phyloP scores from a whole-genome alignment of 805 yeast species.

The Yamadazyma endophytica region DNA sequence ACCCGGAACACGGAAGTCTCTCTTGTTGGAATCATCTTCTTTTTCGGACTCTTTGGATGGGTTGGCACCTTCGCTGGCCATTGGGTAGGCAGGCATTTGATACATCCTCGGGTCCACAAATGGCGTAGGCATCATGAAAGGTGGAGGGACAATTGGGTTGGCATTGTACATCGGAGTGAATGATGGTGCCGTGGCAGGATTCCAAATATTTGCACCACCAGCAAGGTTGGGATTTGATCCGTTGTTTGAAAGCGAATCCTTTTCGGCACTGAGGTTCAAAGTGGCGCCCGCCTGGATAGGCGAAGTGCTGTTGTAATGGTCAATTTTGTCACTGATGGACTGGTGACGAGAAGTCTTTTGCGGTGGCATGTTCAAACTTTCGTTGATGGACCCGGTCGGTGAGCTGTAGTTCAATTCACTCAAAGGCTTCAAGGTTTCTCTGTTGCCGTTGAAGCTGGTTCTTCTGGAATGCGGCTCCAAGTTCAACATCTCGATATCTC shows the following conservation, averaged over 20 bases:
- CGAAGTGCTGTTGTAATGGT: conserved; percentile 46
- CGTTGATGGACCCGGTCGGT: conserved; percentile 41
- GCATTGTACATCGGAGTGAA: conserved; percentile 43
- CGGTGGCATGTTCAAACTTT: conserved; percentile 36
- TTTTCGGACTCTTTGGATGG: neutral
- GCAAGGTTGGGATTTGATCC: conserved; percentile 5
- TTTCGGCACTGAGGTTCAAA: conserved; percentile 26
- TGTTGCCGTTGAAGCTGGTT: conserved; percentile 43
- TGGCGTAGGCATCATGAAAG: conserved; percentile 36
- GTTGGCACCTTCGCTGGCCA: conserved; percentile 16
- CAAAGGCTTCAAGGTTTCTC: conserved; percentile 3
- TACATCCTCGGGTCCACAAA: conserved; percentile 36
- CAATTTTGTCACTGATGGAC: conserved; percentile 60
- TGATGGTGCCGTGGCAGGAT: conserved; percentile 59
- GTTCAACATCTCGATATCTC: conserved; percentile 53
- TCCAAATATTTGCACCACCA: conserved; percentile 48
- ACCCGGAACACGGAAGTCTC: conserved; percentile 9
- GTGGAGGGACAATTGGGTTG: conserved; percentile 28
- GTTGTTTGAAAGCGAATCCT: conserved; percentile 13
- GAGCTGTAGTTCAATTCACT: conserved; percentile 14
- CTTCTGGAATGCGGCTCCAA: conserved; percentile 38
- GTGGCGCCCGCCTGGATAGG: conserved; percentile 43
- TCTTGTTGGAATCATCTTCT: conserved; percentile 2
- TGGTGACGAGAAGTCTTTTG: conserved; percentile 42
- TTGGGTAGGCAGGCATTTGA: conserved; percentile 17